Percentiles rank a stretch among this genome's conserved stretches.
These are phyloP conservation scores for Ogataea wickerhamii DNA, from an alignment of 805 yeast genomes.

Conservation along the genomic window DNA sequence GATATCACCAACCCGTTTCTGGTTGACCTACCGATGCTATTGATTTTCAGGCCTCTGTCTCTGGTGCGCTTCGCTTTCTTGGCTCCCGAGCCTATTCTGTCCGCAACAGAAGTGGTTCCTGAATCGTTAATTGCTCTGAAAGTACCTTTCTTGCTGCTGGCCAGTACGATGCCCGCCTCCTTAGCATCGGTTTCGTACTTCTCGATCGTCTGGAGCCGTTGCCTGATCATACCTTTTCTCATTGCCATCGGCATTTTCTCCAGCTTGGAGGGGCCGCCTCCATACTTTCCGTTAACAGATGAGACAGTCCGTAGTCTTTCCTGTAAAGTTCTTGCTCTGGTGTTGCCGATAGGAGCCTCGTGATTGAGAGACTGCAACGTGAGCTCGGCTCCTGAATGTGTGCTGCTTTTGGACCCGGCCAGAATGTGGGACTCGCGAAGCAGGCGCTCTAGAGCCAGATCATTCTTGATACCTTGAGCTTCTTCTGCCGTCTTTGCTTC, in stretches of 20 bases:
- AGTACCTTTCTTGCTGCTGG: slow-evolving; percentile 66
- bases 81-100: slow-evolving; percentile 47
- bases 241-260: slow-evolving; percentile 87
- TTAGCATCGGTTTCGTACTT: slow-evolving; percentile 72
- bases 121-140: slow-evolving; percentile 54
- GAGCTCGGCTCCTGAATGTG: slow-evolving; percentile 62
- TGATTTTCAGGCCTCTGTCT: slow-evolving; percentile 76
- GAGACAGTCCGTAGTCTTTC: slow-evolving; percentile 52
- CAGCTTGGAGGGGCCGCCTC: slow-evolving; percentile 32
- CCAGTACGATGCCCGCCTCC: slow-evolving; percentile 86
- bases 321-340: slow-evolving; percentile 60
- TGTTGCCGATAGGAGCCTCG: slow-evolving; percentile 64
- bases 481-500: slow-evolving; percentile 35
- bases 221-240: slow-evolving; percentile 76
- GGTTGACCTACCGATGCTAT: slow-evolving; percentile 72
- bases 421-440: slow-evolving; percentile 69
- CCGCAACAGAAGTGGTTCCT: slow-evolving; percentile 49
- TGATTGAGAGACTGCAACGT: slow-evolving; percentile 60
- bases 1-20: slow-evolving; percentile 74
- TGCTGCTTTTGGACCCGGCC: slow-evolving; percentile 34
- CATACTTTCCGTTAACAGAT: slow-evolving; percentile 40
- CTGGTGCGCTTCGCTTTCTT: slow-evolving; percentile 41
- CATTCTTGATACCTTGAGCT: slow-evolving; percentile 59
- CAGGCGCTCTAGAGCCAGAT: slow-evolving; percentile 67
- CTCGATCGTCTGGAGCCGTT: slow-evolving; percentile 48